Evolutionary conservation across 306 rosid species (phyloP).

Genomic region (Quercus ilex): DNA sequence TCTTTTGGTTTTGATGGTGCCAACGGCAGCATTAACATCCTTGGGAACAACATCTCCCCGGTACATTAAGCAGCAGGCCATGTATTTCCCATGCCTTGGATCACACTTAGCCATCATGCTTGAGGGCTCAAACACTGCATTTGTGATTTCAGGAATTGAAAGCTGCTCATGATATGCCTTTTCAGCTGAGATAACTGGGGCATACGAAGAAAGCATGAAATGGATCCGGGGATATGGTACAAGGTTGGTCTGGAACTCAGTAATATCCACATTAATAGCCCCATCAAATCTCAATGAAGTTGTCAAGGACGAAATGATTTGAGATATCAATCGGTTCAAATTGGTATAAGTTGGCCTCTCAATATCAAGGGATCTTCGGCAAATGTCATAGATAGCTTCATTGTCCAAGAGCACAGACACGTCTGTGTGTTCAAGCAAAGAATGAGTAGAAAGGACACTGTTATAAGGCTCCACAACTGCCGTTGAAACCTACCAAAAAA

Average conservation of each 20-base stretch:
- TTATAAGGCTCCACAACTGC: slow-evolving; percentile 98
- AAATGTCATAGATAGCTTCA: slow-evolving; percentile 94
- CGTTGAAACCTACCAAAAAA: slow-evolving; percentile 70
- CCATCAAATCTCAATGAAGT: slow-evolving; percentile 98
- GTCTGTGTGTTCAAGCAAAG: slow-evolving; percentile 96
- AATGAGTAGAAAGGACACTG: slow-evolving; percentile 94
- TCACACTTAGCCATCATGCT: slow-evolving; percentile 99
- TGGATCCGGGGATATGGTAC: slow-evolving; percentile 97
- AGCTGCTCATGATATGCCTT: slow-evolving; percentile 97
- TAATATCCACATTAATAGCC: slow-evolving; percentile 88
- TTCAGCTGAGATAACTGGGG: slow-evolving; percentile 97
- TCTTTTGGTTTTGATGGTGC: slow-evolving; percentile 89
- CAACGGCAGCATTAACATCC: slow-evolving; percentile 97
- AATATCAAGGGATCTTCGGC: slow-evolving; percentile 87
- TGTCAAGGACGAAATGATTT: slow-evolving; percentile 88
- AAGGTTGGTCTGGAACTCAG: slow-evolving; percentile 98
- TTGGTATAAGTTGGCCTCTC: slow-evolving; percentile 97
- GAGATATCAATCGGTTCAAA: slow-evolving; percentile 88
- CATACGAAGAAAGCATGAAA: slow-evolving; percentile 95
- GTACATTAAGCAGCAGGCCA: slow-evolving; percentile 99
- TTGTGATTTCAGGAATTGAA: slow-evolving; percentile 92
- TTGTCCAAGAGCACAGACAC: slow-evolving; percentile 92
- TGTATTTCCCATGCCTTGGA: slow-evolving; percentile 98
- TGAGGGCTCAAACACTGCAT: slow-evolving; percentile 94
- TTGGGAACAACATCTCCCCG: slow-evolving; percentile 98